Percentiles rank a stretch among this genome's conserved stretches.
phyloP scores from a whole-genome alignment of 2,329 filamentous ascomycete genomes.

The Claviceps paspali region DNA sequence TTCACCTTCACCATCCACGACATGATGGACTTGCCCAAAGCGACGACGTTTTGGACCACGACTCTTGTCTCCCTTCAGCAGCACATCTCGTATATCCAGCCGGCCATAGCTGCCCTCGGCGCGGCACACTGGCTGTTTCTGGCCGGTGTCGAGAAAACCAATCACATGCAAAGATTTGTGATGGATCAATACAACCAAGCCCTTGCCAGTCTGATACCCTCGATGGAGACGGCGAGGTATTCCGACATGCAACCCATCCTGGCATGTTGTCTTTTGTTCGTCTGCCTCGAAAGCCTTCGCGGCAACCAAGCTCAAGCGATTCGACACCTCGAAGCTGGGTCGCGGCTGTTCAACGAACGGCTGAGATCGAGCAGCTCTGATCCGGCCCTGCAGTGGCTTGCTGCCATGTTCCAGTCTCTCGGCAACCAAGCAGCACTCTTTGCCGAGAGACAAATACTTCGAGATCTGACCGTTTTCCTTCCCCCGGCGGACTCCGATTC shows the following conservation, averaged over 20 bases:
- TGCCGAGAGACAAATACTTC: slow-evolving; percentile 1
- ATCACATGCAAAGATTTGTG: background rate
- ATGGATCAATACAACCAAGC: slow-evolving; percentile 2
- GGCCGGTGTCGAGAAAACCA: background rate
- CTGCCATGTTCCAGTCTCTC: slow-evolving; percentile 2
- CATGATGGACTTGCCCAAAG: slow-evolving; percentile 3
- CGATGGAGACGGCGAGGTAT: background rate
- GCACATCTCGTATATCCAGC: slow-evolving; percentile 1
- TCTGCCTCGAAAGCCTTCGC: slow-evolving; percentile 2
- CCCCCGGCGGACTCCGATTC: background rate
- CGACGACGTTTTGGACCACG: slow-evolving; percentile 1
- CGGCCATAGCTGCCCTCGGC: slow-evolving; percentile 1
- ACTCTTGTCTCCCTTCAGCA: slow-evolving; percentile 1
- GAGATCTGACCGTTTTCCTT: background rate
- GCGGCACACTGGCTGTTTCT: slow-evolving; percentile 3
- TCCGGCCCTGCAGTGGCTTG: slow-evolving; percentile 1
- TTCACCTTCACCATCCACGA: slow-evolving; percentile 2
- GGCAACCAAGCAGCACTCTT: slow-evolving; percentile 3
- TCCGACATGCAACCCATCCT: slow-evolving; percentile 1
- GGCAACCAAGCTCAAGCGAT: slow-evolving; percentile 3
- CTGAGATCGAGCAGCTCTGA: background rate
- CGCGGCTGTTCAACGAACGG: background rate
- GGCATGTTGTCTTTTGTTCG: slow-evolving; percentile 2
- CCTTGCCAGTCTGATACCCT: background rate
- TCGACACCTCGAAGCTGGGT: slow-evolving; percentile 3